phyloP scores from a whole-genome alignment of 352 stramenopile species.

The Globisporangium orthogonon region DNA sequence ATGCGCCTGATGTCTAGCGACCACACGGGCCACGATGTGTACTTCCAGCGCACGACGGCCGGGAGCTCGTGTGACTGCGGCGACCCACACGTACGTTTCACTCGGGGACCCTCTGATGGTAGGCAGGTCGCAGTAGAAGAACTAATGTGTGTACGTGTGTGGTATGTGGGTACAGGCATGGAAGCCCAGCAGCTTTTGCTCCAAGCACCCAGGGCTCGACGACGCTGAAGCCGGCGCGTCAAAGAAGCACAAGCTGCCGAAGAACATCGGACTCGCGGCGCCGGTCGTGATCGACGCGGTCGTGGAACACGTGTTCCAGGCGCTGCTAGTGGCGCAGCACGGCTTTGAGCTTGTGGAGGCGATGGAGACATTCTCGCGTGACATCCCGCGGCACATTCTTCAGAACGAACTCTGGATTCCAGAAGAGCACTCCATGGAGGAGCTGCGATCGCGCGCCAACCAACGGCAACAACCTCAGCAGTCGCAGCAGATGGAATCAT shows the following conservation, averaged over 20 bases:
- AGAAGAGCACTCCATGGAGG: background rate
- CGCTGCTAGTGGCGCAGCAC: slow-evolving; percentile 57
- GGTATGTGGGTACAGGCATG: slow-evolving; percentile 35
- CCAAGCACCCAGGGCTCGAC: slow-evolving; percentile 61
- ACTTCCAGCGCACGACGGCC: slow-evolving; percentile 82
- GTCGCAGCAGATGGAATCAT: background rate
- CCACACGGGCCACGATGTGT: slow-evolving; percentile 77
- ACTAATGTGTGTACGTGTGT: background rate
- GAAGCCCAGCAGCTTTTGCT: slow-evolving; percentile 76
- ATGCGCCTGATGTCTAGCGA: slow-evolving; percentile 23
- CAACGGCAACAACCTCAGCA: background rate
- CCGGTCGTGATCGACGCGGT: slow-evolving; percentile 67
- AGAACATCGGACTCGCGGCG: slow-evolving; percentile 41
- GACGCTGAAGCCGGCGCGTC: slow-evolving; percentile 16
- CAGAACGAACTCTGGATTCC: slow-evolving; percentile 23
- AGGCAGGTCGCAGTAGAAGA: background rate
- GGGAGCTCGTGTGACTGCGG: slow-evolving; percentile 85
- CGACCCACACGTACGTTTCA: slow-evolving; percentile 54
- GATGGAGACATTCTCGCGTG: slow-evolving; percentile 59
- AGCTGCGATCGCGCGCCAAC: background rate
- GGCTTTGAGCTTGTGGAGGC: slow-evolving; percentile 64
- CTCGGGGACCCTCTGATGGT: background rate
- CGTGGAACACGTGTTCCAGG: slow-evolving; percentile 70
- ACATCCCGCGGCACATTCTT: slow-evolving; percentile 42
- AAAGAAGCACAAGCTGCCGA: slow-evolving; percentile 63